Conservation (phyloP, 345 rosid genomes). For the Garcia nutans region DNA sequence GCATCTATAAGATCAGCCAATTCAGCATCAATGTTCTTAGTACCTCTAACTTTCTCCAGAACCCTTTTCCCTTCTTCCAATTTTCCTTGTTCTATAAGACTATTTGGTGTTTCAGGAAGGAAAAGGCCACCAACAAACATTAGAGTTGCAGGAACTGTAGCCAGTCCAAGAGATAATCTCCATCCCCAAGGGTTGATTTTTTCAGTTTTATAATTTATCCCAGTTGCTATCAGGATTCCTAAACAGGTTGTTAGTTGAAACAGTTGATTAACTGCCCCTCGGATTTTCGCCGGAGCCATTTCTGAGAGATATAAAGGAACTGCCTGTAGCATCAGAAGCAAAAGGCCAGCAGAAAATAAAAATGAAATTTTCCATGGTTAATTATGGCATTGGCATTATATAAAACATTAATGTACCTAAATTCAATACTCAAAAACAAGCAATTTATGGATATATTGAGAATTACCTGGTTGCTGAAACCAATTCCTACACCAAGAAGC, state of each 20-base stretch:
- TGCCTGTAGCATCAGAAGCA: slow-evolving; percentile 26
- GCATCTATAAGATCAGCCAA: slow-evolving; percentile 33
- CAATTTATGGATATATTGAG: background rate
- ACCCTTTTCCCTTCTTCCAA: slow-evolving; percentile 21
- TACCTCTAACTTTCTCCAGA: slow-evolving; percentile 33
- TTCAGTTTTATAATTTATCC: slow-evolving; percentile 41
- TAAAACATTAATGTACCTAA: too few relatives aligned
- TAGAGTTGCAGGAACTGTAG: slow-evolving; percentile 38
- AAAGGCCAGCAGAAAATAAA: background rate
- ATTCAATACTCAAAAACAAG: too few relatives aligned
- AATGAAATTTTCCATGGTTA: too few relatives aligned
- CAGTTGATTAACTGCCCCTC: slow-evolving; percentile 48
- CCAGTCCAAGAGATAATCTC: slow-evolving; percentile 37
- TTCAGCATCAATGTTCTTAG: slow-evolving; percentile 30
- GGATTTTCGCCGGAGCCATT: slow-evolving; percentile 52
- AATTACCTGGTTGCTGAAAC: slow-evolving; percentile 48
- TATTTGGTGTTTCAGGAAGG: slow-evolving; percentile 41
- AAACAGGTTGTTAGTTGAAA: slow-evolving; percentile 48
- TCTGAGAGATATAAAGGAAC: slow-evolving; percentile 58
- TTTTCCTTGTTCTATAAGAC: slow-evolving; percentile 35
- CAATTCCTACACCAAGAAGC: slow-evolving; percentile 55
- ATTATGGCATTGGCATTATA: too few relatives aligned
- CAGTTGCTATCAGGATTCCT: slow-evolving; percentile 49
- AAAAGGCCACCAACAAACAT: slow-evolving; percentile 31
- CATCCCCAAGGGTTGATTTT: slow-evolving; percentile 37